Evolutionary conservation across 257 asterid species (phyloP).

Genomic region (Solanum appendiculatum): DNA sequence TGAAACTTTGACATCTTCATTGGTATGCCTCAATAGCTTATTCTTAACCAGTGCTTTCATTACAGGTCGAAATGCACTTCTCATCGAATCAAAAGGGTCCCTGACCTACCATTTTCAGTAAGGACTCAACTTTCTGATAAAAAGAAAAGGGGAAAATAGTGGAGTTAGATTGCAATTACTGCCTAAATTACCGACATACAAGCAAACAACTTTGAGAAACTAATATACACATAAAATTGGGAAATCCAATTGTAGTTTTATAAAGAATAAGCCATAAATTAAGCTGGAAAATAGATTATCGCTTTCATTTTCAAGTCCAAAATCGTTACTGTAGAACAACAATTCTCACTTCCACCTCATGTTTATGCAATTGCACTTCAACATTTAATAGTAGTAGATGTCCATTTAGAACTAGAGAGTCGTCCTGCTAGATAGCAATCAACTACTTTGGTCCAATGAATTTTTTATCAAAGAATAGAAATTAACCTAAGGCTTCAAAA

Average conservation of each 20-base stretch:
- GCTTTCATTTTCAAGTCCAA: neutral
- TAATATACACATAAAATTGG: neutral
- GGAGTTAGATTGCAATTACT: neutral
- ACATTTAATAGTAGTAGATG: neutral
- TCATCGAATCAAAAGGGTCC: slow-evolving; percentile 25
- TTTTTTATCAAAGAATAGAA: neutral
- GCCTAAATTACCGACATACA: neutral
- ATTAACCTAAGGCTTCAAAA: neutral
- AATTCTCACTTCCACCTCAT: neutral
- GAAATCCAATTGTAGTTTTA: neutral
- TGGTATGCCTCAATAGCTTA: slow-evolving; percentile 21
- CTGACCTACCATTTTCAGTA: slow-evolving; percentile 31
- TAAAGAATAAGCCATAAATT: neutral
- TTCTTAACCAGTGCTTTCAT: slow-evolving; percentile 33
- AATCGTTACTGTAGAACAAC: neutral
- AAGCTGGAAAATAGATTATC: neutral
- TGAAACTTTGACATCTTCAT: slow-evolving; percentile 27
- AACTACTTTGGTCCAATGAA: neutral
- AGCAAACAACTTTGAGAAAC: neutral
- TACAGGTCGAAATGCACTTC: slow-evolving; percentile 21
- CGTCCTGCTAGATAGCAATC: neutral
- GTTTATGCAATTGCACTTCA: neutral
- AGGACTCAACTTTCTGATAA: slow-evolving; percentile 31
- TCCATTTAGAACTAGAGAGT: neutral
- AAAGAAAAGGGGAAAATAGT: neutral